Percentiles rank a stretch among this genome's conserved stretches.
phyloP scores from a whole-genome alignment of 2,329 filamentous ascomycete species.

The Clarireedia hainanense region DNA sequence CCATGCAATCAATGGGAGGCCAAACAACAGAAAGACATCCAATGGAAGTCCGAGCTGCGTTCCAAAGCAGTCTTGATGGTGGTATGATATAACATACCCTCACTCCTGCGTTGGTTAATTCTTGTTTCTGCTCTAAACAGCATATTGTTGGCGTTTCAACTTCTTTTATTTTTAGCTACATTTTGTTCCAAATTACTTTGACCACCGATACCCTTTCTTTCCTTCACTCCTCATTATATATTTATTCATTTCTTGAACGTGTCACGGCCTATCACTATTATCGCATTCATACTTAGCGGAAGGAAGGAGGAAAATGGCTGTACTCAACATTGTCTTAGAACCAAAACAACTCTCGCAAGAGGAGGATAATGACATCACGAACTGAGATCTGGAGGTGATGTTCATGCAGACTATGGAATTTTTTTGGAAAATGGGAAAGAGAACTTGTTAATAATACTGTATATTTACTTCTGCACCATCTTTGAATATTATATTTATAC shows the following conservation, averaged over 20 bases:
- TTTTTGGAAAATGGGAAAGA: background rate
- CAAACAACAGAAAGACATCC: slow-evolving; percentile 25
- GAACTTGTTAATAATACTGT: slow-evolving; percentile 19
- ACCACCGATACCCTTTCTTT: slow-evolving; percentile 17
- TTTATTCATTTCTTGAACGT: background rate
- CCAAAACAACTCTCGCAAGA: slow-evolving; percentile 1
- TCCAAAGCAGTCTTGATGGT: slow-evolving; percentile 23
- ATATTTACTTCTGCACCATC: slow-evolving; percentile 23
- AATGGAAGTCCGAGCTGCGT: slow-evolving; percentile 26
- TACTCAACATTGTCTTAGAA: background rate
- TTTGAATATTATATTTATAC: slow-evolving; percentile 10
- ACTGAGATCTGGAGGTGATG: slow-evolving; percentile 9
- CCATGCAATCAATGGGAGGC: background rate
- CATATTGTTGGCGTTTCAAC: background rate
- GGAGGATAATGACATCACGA: slow-evolving; percentile 8
- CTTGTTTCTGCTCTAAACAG: background rate
- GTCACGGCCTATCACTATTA: slow-evolving; percentile 1
- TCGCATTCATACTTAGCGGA: background rate
- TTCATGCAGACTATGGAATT: background rate
- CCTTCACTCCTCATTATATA: background rate
- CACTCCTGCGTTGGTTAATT: slow-evolving; percentile 3
- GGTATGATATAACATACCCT: slow-evolving; percentile 27
- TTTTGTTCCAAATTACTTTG: background rate
- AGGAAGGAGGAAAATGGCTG: background rate
- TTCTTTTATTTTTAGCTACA: background rate